These are phyloP conservation scores for Aspergillus eucalypticola DNA, from an alignment of 2,329 filamentous ascomycete genomes.

Conservation along the genomic window DNA sequence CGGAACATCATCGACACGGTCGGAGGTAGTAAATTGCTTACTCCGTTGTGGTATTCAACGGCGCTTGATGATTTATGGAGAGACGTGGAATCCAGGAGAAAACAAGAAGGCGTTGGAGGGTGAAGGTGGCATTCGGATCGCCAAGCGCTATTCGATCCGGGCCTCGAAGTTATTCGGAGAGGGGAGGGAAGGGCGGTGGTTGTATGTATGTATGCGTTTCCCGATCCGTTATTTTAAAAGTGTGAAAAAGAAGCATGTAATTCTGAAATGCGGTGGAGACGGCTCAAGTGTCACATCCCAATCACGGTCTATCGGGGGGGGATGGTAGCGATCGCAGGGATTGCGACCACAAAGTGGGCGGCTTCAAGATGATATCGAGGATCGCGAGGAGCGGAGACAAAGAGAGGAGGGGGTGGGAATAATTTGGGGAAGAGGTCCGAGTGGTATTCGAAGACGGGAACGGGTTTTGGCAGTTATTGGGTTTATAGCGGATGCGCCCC, in stretches of 20 bases:
- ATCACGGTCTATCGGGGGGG: not conserved
- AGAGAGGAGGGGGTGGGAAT: not conserved
- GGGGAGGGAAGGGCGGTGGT: not conserved
- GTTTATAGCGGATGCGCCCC: slow-evolving; percentile 5
- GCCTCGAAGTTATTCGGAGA: not conserved
- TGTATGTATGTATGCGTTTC: not conserved
- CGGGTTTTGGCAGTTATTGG: slow-evolving; percentile 2
- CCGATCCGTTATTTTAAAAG: not conserved
- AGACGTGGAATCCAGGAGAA: not conserved
- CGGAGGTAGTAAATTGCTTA: not conserved
- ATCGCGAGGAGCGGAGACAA: not conserved
- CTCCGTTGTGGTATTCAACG: not conserved
- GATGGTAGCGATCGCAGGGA: not conserved
- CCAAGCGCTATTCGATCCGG: not conserved
- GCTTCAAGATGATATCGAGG: not conserved
- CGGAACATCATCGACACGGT: slow-evolving; percentile 44
- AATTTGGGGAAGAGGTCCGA: not conserved
- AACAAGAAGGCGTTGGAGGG: not conserved
- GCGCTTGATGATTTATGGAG: not conserved
- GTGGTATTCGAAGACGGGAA: slow-evolving; percentile 7
- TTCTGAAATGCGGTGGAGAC: not conserved
- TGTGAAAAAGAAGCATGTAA: not conserved
- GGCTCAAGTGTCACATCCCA: slow-evolving; percentile 1
- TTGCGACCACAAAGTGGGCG: not conserved
- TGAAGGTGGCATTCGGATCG: slow-evolving; percentile 17